Percentiles rank a stretch among this genome's conserved stretches.
Conservation (phyloP, 2,329 filamentous ascomycete species). For the Mariannaea elegans region DNA sequence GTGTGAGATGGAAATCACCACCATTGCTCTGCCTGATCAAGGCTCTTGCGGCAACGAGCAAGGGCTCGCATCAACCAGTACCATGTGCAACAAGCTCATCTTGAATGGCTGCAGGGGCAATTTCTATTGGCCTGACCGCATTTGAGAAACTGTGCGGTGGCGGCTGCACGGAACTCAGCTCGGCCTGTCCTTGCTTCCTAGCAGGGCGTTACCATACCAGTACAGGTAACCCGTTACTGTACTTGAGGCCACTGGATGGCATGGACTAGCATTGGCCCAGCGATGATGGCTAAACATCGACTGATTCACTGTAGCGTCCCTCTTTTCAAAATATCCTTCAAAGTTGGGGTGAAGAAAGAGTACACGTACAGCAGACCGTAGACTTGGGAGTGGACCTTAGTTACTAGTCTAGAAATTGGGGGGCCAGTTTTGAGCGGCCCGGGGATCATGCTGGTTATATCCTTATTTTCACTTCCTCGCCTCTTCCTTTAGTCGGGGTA, state of each 20-base stretch:
- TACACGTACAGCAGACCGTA: not conserved
- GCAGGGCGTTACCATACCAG: not conserved
- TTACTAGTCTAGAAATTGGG: slow-evolving; percentile 1
- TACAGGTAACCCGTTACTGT: not conserved
- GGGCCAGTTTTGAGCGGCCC: slow-evolving; percentile 4
- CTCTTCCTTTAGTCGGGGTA: not conserved
- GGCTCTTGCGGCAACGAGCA: slow-evolving; percentile 10
- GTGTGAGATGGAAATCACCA: slow-evolving; percentile 5
- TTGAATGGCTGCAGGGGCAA: slow-evolving; percentile 1
- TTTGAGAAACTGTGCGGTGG: not conserved
- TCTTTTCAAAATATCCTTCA: not conserved
- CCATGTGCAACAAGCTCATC: slow-evolving; percentile 21
- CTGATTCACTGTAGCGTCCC: not conserved
- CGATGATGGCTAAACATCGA: not conserved
- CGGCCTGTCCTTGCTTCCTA: not conserved
- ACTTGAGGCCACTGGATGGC: not conserved
- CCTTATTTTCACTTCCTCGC: slow-evolving; percentile 20
- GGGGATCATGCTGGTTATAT: slow-evolving; percentile 10
- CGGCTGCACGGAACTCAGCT: slow-evolving; percentile 3
- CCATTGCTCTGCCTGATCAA: slow-evolving; percentile 1
- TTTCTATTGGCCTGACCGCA: not conserved
- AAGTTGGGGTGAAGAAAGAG: not conserved
- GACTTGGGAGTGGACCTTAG: slow-evolving; percentile 13
- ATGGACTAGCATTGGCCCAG: not conserved
- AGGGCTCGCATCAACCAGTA: not conserved